Conservation (phyloP, 805 yeast genomes). For the Nakazawaea ishiwadae region DNA sequence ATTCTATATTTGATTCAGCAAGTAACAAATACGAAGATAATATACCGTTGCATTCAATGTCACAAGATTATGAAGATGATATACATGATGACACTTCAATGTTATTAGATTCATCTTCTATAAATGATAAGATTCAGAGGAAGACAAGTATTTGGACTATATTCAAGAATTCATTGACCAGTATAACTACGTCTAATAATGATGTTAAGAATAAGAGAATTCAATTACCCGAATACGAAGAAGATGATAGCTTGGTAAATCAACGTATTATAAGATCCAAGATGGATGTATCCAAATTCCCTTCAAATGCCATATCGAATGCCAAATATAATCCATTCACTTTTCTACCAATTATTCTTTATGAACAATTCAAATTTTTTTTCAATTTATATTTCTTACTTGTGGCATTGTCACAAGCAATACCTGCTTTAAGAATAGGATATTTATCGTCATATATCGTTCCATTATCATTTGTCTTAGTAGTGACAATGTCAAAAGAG, state of each 20-base stretch:
- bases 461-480: slow-evolving; percentile 87
- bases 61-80: slow-evolving; percentile 19
- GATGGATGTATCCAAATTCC: slow-evolving; percentile 27
- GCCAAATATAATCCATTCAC: slow-evolving; percentile 90
- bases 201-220: slow-evolving; percentile 21
- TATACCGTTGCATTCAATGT: slow-evolving; percentile 27
- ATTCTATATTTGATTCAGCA: slow-evolving; percentile 23
- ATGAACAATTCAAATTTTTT: slow-evolving; percentile 95
- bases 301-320: slow-evolving; percentile 83
- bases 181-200: slow-evolving; percentile 10
- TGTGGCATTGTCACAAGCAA: slow-evolving; percentile 90
- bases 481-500: slow-evolving; percentile 93
- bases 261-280: slow-evolving; percentile 38
- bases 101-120: background rate
- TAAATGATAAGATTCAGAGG: slow-evolving; percentile 1
- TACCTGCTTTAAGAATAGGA: slow-evolving; percentile 89
- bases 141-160: background rate
- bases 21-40: slow-evolving; percentile 22
- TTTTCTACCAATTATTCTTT: slow-evolving; percentile 82
- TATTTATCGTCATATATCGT: slow-evolving; percentile 89
- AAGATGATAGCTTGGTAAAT: slow-evolving; percentile 6
- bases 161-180: slow-evolving; percentile 11
- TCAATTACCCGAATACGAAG: slow-evolving; percentile 22
- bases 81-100: slow-evolving; percentile 15
- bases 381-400: slow-evolving; percentile 87